Conservation (phyloP, 371 early-diverging fungal genomes). For the Syncephalastrum monosporum region DNA sequence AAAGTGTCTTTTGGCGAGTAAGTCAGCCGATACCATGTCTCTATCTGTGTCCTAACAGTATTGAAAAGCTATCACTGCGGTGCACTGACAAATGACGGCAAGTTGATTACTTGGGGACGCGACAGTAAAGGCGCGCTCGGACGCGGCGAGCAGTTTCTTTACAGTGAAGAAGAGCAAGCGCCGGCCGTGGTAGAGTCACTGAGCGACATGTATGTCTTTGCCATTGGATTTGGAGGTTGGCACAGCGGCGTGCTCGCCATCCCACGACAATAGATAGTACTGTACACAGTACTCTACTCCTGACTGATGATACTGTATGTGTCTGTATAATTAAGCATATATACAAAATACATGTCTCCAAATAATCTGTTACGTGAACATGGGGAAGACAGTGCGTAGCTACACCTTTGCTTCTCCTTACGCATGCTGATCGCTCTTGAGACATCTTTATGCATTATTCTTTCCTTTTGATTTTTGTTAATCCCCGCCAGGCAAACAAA, state of each 20-base stretch:
- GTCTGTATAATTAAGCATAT: background rate
- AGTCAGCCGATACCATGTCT: background rate
- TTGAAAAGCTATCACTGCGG: conserved; percentile 34
- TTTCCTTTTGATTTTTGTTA: too few species aligned
- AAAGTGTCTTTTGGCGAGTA: conserved; percentile 35
- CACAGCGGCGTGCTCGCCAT: conserved; percentile 24
- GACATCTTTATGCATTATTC: background rate
- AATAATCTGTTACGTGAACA: too few species aligned
- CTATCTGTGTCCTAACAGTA: too few species aligned
- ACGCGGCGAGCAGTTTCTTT: conserved; percentile 23
- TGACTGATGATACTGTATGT: background rate
- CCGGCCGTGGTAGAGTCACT: conserved; percentile 10
- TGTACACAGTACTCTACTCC: too few species aligned
- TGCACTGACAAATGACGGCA: conserved; percentile 41
- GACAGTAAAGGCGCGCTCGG: conserved; percentile 42
- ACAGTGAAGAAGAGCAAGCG: conserved; percentile 1
- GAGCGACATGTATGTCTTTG: conserved; percentile 19
- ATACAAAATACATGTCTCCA: background rate
- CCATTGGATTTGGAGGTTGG: conserved; percentile 30
- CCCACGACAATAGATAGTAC: conserved; percentile 3
- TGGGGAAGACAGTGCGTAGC: too few species aligned
- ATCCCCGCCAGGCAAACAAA: too few species aligned
- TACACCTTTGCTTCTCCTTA: too few species aligned
- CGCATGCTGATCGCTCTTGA: too few species aligned
- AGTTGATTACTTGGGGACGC: conserved; percentile 41